phyloP scores from a whole-genome alignment of 768 basidiomycete species.

The Hemileccinum rubropunctum region DNA sequence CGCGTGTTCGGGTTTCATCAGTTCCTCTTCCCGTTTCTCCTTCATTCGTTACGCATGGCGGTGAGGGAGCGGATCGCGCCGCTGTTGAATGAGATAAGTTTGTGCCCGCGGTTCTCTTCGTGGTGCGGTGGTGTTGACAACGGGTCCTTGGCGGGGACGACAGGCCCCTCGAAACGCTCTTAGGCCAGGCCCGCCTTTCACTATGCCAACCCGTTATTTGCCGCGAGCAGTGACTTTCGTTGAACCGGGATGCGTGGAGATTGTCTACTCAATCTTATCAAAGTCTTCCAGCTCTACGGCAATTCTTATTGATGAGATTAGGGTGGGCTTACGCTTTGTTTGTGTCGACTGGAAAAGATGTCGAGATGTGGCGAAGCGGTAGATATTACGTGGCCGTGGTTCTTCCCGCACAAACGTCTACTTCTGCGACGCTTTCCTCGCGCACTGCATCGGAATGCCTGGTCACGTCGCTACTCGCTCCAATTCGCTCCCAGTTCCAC shows the following conservation, averaged over 20 bases:
- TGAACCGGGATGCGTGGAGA: no score
- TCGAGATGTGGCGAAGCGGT: slow-evolving; percentile 91
- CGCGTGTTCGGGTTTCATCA: slow-evolving; percentile 19
- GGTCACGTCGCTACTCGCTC: no score
- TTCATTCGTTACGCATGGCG: slow-evolving; percentile 1
- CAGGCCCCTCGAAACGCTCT: no score
- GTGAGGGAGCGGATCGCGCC: background rate
- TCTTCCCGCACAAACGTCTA: slow-evolving; percentile 76
- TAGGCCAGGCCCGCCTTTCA: no score
- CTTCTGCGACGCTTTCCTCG: slow-evolving; percentile 44
- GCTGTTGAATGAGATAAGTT: slow-evolving; percentile 12
- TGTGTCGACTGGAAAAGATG: slow-evolving; percentile 70
- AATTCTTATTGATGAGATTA: slow-evolving; percentile 79
- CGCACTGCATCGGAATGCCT: slow-evolving; percentile 53
- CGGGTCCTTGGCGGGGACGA: background rate
- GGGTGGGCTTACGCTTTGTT: slow-evolving; percentile 81
- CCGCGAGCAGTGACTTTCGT: no score
- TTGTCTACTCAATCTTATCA: slow-evolving; percentile 72
- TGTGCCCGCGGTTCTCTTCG: slow-evolving; percentile 17
- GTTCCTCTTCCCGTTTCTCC: slow-evolving; percentile 12
- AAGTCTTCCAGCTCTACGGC: slow-evolving; percentile 65
- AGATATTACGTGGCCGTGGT: slow-evolving; percentile 90
- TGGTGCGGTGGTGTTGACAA: background rate
- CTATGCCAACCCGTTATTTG: no score
- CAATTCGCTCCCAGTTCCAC: no score